A percentile compares a stretch with the other conserved stretches of the same genome.
phyloP scores from a whole-genome alignment of 1,284 basidiomycete species.

The Mycosarcoma maydis region DNA sequence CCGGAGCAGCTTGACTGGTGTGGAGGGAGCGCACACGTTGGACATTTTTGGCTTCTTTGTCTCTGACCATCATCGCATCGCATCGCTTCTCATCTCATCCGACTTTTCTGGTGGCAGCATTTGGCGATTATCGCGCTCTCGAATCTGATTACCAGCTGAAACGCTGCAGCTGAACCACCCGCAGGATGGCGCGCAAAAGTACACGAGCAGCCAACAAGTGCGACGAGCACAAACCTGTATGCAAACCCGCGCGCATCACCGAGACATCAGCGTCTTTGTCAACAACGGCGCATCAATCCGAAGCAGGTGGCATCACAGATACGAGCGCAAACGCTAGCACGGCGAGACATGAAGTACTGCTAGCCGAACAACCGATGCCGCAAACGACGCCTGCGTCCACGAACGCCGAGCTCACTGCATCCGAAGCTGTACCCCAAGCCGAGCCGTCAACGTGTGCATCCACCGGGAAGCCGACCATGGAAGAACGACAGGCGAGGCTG shows the following conservation, averaged over 20 bases:
- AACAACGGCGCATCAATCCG: neutral
- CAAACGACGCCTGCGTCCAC: neutral
- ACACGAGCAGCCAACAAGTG: constrained; percentile 29
- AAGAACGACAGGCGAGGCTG: constrained; percentile 31
- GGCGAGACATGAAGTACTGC: constrained; percentile 20
- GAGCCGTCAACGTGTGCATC: constrained; percentile 1
- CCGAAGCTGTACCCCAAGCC: neutral
- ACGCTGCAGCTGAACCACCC: too few species aligned
- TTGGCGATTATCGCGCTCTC: neutral
- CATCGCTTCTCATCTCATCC: too few species aligned
- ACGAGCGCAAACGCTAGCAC: too few species aligned
- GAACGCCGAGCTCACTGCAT: neutral
- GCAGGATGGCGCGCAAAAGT: constrained; percentile 29
- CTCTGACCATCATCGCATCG: too few species aligned
- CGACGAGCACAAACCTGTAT: neutral
- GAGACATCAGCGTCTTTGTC: neutral
- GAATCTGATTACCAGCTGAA: too few species aligned
- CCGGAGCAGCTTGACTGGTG: too few species aligned
- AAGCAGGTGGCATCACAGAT: neutral
- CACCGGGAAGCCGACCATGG: constrained; percentile 15
- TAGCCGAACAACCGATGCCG: constrained; percentile 2
- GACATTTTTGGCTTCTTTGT: too few species aligned
- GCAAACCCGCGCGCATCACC: neutral
- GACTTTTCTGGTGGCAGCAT: too few species aligned
- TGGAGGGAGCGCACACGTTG: too few species aligned